A percentile compares a stretch with the other conserved stretches of the same genome.
These are phyloP conservation scores for Saccharomycopsis fodiens DNA, from an alignment of 805 yeast genomes.

Conservation along the genomic window DNA sequence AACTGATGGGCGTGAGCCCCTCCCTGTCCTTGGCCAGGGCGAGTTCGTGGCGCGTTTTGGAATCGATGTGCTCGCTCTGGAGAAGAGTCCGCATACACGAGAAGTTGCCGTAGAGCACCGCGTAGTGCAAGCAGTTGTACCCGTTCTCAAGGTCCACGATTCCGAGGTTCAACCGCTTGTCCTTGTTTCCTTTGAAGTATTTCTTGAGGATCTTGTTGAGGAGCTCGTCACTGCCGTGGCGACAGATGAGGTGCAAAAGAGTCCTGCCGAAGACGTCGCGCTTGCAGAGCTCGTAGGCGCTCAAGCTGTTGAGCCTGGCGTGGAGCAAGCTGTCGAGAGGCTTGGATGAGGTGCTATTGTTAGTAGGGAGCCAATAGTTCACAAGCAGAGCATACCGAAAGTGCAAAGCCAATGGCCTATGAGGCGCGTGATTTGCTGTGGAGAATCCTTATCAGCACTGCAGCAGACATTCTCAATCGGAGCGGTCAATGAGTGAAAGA, in stretches of 20 bases:
- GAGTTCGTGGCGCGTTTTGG: slow-evolving; percentile 27
- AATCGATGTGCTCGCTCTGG: slow-evolving; percentile 24
- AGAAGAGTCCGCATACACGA: slow-evolving; percentile 43
- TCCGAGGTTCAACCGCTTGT: slow-evolving; percentile 30
- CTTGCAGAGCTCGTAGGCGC: slow-evolving; percentile 29
- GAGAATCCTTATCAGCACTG: too few relatives aligned
- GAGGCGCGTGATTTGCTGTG: too few relatives aligned
- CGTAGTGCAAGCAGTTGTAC: slow-evolving; percentile 74
- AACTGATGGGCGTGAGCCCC: slow-evolving; percentile 65
- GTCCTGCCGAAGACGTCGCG: slow-evolving; percentile 71
- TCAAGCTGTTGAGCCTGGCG: slow-evolving; percentile 4
- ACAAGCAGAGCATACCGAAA: too few relatives aligned
- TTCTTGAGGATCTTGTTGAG: slow-evolving; percentile 41
- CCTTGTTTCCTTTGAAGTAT: slow-evolving; percentile 26
- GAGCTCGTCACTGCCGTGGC: slow-evolving; percentile 40
- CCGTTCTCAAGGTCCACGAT: slow-evolving; percentile 65
- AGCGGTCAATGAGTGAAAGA: too few relatives aligned
- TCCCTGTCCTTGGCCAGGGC: slow-evolving; percentile 59
- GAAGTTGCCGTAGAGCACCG: slow-evolving; percentile 50
- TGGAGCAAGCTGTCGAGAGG: not conserved
- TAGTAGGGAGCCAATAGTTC: too few relatives aligned
- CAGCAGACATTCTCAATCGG: too few relatives aligned
- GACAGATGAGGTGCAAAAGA: slow-evolving; percentile 48
- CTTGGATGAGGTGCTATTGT: too few relatives aligned
- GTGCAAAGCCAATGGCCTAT: too few relatives aligned